Conservation (phyloP, 768 basidiomycete species). For the Pleurotus ostreatus region DNA sequence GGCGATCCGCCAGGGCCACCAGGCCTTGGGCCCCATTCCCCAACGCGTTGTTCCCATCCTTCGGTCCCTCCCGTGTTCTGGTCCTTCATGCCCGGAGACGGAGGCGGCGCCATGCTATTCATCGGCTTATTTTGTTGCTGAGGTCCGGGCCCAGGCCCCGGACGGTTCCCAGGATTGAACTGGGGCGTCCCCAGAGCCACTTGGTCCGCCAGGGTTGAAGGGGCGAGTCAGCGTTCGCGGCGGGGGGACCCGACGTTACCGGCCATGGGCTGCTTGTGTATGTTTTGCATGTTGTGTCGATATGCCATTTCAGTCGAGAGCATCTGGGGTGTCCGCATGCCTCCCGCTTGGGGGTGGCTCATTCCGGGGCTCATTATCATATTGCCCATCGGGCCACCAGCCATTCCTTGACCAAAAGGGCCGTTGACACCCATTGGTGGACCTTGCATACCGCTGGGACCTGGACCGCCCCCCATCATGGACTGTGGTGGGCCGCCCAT, state of each 20-base stretch:
- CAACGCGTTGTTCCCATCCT: conserved; percentile 12
- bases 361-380: conserved; percentile 30
- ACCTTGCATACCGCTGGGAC: neutral
- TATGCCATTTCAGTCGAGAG: conserved; percentile 15
- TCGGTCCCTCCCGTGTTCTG: conserved; percentile 12
- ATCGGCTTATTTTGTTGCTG: conserved; percentile 28
- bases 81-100: conserved; percentile 43
- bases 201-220: conserved; percentile 29
- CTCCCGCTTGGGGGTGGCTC: conserved; percentile 24
- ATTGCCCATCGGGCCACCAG: conserved; percentile 14
- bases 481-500: conserved; percentile 22
- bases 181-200: conserved; percentile 16
- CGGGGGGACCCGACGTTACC: conserved; percentile 40
- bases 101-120: conserved; percentile 46
- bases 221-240: conserved; percentile 35
- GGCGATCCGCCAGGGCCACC: conserved; percentile 34
- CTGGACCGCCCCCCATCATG: neutral
- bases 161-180: conserved; percentile 29
- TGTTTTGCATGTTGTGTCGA: conserved; percentile 25
- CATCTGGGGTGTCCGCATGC: conserved; percentile 36
- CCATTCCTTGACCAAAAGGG: conserved; percentile 16
- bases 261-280: conserved; percentile 29
- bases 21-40: conserved; percentile 20
- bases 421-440: conserved; percentile 4
- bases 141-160: conserved; percentile 30